phyloP scores from a whole-genome alignment of 805 yeast genomes.

The Ogataea naganishii region DNA sequence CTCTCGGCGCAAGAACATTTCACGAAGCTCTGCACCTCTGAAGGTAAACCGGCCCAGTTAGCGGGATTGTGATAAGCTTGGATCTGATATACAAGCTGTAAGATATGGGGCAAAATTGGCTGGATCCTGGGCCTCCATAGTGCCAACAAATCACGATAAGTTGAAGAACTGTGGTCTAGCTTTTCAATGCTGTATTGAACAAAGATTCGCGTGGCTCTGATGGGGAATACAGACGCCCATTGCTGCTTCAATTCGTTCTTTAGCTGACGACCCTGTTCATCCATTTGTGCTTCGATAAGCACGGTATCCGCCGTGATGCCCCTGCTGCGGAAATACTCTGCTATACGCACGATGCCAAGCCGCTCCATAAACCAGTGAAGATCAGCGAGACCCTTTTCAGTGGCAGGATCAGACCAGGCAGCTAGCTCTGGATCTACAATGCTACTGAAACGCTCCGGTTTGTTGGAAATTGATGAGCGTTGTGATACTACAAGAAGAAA shows the following conservation, averaged over 20 bases:
- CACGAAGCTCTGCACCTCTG: conserved; percentile 89
- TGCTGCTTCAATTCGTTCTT: conserved; percentile 76
- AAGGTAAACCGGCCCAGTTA: conserved; percentile 83
- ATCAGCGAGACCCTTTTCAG: conserved; percentile 82
- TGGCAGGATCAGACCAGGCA: conserved; percentile 89
- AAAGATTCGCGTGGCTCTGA: conserved; percentile 89
- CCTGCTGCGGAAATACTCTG: conserved; percentile 78
- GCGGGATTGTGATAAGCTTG: conserved; percentile 92
- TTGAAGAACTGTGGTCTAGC: conserved; percentile 68
- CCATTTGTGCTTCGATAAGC: conserved; percentile 74
- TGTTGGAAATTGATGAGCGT: conserved; percentile 64
- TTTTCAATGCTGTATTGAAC: conserved; percentile 94
- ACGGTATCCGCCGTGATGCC: conserved; percentile 73
- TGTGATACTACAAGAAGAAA: conserved; percentile 88
- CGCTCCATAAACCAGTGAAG: conserved; percentile 98
- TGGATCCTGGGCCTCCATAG: conserved; percentile 92
- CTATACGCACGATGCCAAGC: conserved; percentile 88
- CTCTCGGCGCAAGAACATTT: conserved; percentile 82
- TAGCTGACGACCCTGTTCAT: conserved; percentile 72
- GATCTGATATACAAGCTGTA: conserved; percentile 80
- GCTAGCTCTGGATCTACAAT: conserved; percentile 89
- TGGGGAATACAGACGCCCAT: conserved; percentile 93
- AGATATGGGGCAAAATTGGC: conserved; percentile 84
- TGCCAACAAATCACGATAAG: conserved; percentile 57
- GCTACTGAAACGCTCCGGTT: conserved; percentile 63